Conservation (phyloP, 306 rosid species). For the Dryas octopetala region DNA sequence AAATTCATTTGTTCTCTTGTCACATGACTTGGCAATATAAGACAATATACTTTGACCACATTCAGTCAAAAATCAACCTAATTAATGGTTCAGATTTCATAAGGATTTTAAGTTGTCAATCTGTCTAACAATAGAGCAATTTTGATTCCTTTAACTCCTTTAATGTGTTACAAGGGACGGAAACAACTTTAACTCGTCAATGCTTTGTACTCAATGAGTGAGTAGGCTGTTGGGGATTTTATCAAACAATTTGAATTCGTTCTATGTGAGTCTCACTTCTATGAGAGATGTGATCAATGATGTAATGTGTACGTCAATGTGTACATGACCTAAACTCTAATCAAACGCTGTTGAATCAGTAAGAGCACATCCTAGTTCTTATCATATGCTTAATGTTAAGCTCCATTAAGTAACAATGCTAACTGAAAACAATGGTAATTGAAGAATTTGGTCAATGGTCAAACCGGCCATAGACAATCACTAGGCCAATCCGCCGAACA, state of each 20-base stretch:
- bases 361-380: neutral
- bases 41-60: too few species aligned
- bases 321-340: neutral
- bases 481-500: constrained; percentile 19
- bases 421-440: neutral
- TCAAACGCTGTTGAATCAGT: neutral
- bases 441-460: neutral
- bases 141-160: neutral
- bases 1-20: neutral
- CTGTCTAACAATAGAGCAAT: too few species aligned
- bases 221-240: too few species aligned
- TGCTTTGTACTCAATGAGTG: too few species aligned
- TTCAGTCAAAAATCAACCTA: too few species aligned
- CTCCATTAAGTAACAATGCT: neutral
- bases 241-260: too few species aligned
- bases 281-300: neutral
- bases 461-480: constrained; percentile 18
- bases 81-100: too few species aligned
- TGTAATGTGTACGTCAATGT: neutral
- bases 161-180: neutral
- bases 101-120: too few species aligned
- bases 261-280: neutral
- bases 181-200: neutral
- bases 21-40: too few species aligned
- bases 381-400: neutral